Conservation (phyloP, 768 basidiomycete species). For the Trametes sanguinea region DNA sequence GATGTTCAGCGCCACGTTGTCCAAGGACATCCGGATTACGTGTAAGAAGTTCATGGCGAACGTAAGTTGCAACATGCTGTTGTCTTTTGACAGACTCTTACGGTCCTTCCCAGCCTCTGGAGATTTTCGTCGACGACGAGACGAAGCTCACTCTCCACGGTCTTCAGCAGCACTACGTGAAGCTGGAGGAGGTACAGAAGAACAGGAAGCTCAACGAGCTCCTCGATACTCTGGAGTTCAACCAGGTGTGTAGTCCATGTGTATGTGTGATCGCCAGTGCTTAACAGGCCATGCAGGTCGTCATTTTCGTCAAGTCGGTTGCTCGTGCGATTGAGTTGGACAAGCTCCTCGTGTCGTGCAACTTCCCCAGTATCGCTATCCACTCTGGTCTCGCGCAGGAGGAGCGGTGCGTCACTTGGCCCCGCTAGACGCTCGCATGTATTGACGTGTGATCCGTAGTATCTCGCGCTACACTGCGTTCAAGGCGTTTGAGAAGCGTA, state of each 20-base stretch:
- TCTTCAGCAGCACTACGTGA: constrained; percentile 97
- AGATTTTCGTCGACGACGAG: constrained; percentile 99
- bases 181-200: constrained; percentile 92
- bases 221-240: constrained; percentile 95
- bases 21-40: constrained; percentile 94
- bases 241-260: constrained; percentile 63
- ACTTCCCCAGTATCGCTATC: constrained; percentile 97
- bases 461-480: constrained; percentile 96
- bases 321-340: constrained; percentile 95
- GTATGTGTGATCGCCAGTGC: neutral
- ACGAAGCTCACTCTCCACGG: constrained; percentile 98
- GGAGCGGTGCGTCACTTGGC: constrained; percentile 70
- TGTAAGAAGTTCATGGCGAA: constrained; percentile 99
- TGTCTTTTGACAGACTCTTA: neutral
- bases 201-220: constrained; percentile 97
- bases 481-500: constrained; percentile 99
- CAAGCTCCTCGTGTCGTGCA: constrained; percentile 93
- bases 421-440: constrained; percentile 8
- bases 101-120: constrained; percentile 70
- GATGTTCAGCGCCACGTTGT: constrained; percentile 99
- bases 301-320: constrained; percentile 99
- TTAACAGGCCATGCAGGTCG: constrained; percentile 62
- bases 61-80: constrained; percentile 54
- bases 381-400: constrained; percentile 94
- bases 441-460: constrained; percentile 41